A percentile compares a stretch with the other conserved stretches of the same genome.
Evolutionary conservation across 2,329 filamentous ascomycete genomes (phyloP).

Genomic region (Cryphonectria japonica): DNA sequence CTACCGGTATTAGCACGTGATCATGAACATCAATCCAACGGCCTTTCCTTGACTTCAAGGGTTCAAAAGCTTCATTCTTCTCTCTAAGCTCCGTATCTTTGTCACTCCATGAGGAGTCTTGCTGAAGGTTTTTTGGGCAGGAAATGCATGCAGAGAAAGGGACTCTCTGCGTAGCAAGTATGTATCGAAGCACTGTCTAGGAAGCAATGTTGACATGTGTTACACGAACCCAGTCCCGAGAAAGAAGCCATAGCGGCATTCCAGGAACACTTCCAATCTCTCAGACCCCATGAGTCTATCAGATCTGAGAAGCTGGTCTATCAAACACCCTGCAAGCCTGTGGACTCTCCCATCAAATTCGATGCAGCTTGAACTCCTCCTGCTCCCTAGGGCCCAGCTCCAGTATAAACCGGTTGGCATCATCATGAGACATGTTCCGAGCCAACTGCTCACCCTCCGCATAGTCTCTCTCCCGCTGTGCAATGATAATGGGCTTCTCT

Average conservation of each 20-base stretch:
- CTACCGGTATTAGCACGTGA: not conserved
- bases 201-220: not conserved
- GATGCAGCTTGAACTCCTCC: slow-evolving; percentile 5
- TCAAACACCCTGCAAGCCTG: not conserved
- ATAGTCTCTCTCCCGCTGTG: slow-evolving; percentile 7
- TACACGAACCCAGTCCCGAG: not conserved
- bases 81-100: not conserved
- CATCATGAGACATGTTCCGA: not conserved
- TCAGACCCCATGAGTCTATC: not conserved
- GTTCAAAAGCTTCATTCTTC: not conserved
- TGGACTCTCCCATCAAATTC: not conserved
- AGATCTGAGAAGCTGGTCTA: not conserved
- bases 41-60: not conserved
- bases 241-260: not conserved
- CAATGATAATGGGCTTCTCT: slow-evolving; percentile 5
- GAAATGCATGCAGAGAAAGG: not conserved
- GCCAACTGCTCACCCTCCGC: not conserved
- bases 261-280: not conserved
- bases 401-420: not conserved
- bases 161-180: not conserved
- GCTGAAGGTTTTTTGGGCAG: no score
- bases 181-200: not conserved
- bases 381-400: not conserved
- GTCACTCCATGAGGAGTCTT: not conserved
- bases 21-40: not conserved